Evolutionary conservation across 176 grass and related monocot genomes (phyloP).

Genomic region (Alloteropsis semialata): DNA sequence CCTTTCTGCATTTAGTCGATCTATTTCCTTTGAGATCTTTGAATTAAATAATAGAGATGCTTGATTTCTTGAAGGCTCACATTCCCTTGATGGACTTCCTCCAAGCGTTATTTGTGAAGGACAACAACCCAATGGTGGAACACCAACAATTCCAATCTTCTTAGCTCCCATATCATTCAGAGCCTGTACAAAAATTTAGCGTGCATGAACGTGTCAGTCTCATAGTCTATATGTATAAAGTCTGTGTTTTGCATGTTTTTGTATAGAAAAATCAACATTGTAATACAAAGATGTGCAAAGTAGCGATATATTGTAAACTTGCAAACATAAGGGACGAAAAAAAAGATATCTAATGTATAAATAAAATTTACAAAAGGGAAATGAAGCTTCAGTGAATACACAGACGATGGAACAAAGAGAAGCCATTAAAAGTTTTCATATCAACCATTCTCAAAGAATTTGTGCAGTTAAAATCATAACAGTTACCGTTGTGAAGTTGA

Average conservation of each 20-base stretch:
- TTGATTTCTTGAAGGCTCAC: constrained; percentile 45
- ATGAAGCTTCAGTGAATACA: not conserved
- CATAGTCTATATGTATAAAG: not conserved
- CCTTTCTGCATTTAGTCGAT: constrained; percentile 16
- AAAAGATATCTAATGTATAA: not conserved
- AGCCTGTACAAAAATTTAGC: constrained; percentile 22
- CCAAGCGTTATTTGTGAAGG: constrained; percentile 50
- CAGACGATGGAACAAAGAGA: not conserved
- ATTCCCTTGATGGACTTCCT: constrained; percentile 28
- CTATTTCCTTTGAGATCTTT: constrained; percentile 28
- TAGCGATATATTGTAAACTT: not conserved
- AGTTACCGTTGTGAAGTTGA: constrained; percentile 48
- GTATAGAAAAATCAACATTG: not conserved
- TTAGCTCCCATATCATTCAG: constrained; percentile 46
- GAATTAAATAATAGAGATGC: constrained; percentile 49
- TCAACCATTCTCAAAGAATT: too few relatives aligned
- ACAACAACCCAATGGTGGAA: constrained; percentile 62
- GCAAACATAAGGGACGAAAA: not conserved
- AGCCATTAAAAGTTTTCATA: too few relatives aligned
- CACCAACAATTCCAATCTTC: constrained; percentile 45
- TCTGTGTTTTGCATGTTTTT: not conserved
- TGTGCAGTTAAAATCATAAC: not conserved
- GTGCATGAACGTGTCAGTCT: not conserved
- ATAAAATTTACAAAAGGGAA: not conserved
- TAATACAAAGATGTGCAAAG: not conserved